Conservation (phyloP, 176 grass and related monocot species). For the Guadua angustifolia region DNA sequence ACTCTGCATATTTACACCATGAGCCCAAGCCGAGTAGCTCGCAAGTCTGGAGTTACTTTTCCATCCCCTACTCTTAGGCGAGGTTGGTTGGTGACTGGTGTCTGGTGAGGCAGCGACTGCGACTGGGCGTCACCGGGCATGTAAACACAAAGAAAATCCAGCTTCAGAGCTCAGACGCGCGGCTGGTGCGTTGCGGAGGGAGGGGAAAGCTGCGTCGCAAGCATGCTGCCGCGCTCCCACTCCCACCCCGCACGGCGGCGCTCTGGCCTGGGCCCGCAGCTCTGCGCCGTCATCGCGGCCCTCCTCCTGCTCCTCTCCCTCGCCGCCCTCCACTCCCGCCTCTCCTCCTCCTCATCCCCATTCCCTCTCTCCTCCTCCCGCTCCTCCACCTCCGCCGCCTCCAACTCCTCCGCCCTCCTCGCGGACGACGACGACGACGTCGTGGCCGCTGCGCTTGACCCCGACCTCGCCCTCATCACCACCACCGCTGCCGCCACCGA, state of each 20-base stretch:
- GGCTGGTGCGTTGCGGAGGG: constrained; percentile 26
- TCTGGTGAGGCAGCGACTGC: constrained; percentile 17
- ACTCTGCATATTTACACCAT: no score
- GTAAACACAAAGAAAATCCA: constrained; percentile 38
- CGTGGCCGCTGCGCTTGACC: constrained; percentile 36
- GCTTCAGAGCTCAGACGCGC: constrained; percentile 7
- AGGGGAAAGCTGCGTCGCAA: constrained; percentile 31
- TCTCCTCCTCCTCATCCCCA: constrained; percentile 52
- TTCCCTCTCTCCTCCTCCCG: constrained; percentile 37
- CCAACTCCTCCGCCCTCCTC: constrained; percentile 43
- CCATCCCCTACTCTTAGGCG: no score
- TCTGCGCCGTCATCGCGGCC: constrained; percentile 67
- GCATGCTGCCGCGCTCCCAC: constrained; percentile 70
- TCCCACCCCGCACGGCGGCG: constrained; percentile 71
- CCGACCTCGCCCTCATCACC: constrained; percentile 40
- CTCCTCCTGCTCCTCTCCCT: constrained; percentile 87
- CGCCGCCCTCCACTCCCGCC: constrained; percentile 78
- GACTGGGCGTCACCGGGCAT: constrained; percentile 31
- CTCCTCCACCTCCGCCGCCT: constrained; percentile 7
- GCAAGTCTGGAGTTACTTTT: no score
- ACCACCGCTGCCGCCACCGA: constrained; percentile 18
- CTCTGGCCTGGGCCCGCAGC: constrained; percentile 65
- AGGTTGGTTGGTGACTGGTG: constrained; percentile 48
- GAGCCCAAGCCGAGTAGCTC: no score
- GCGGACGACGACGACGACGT: constrained; percentile 49